Evolutionary conservation across 2,329 filamentous ascomycete species (phyloP).

Genomic region (Cercospora sp.): DNA sequence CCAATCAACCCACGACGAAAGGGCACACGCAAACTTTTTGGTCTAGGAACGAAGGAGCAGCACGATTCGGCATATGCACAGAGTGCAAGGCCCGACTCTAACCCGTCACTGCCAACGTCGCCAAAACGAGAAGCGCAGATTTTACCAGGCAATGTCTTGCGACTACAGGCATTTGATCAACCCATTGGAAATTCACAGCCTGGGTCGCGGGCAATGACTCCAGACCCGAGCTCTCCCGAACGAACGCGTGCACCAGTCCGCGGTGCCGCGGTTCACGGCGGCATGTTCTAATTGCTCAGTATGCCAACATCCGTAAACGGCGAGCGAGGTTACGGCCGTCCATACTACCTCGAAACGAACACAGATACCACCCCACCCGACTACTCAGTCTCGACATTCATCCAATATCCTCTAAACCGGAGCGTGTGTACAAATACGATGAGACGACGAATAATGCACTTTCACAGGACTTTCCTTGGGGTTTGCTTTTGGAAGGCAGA

Average conservation of each 20-base stretch:
- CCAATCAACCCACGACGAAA: slow-evolving; percentile 62
- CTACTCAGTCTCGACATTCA: background rate
- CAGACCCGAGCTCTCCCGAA: slow-evolving; percentile 17
- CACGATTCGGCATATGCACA: slow-evolving; percentile 8
- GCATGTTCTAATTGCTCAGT: slow-evolving; percentile 25
- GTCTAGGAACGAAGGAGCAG: slow-evolving; percentile 20
- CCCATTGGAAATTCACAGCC: slow-evolving; percentile 15
- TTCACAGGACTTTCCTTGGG: slow-evolving; percentile 8
- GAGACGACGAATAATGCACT: slow-evolving; percentile 10
- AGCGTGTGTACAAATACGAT: slow-evolving; percentile 10
- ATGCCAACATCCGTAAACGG: slow-evolving; percentile 13
- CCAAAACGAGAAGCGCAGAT: slow-evolving; percentile 19
- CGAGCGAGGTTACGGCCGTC: background rate
- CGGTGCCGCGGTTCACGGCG: slow-evolving; percentile 20
- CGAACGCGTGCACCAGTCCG: slow-evolving; percentile 5
- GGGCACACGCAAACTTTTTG: slow-evolving; percentile 42
- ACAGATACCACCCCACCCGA: background rate
- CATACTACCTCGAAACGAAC: background rate
- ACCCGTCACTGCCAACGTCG: slow-evolving; percentile 12
- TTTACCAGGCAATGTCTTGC: slow-evolving; percentile 25
- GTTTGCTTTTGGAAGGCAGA: background rate
- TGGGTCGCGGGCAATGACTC: slow-evolving; percentile 9
- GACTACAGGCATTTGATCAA: slow-evolving; percentile 20
- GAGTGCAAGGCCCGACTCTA: slow-evolving; percentile 20
- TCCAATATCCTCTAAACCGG: background rate